These are phyloP conservation scores for Carpinus viminea DNA, from an alignment of 306 rosid species.

Conservation along the genomic window DNA sequence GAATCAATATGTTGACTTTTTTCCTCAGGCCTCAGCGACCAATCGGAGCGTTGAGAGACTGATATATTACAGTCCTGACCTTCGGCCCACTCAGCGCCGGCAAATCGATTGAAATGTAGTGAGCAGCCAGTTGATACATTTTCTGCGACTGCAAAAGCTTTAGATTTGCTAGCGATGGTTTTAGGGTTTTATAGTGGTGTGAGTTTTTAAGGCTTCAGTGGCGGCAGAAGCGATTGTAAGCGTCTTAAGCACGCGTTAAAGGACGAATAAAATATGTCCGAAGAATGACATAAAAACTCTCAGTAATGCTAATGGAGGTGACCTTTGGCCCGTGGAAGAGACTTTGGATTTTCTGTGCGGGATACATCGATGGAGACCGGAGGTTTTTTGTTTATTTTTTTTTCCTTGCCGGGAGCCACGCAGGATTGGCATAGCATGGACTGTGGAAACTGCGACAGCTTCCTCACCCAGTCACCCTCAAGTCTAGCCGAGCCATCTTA, in stretches of 20 bases:
- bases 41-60: background rate
- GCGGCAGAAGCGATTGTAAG: too few species aligned
- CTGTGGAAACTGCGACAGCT: too few species aligned
- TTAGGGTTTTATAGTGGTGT: background rate
- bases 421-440: too few species aligned
- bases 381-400: too few species aligned
- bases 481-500: too few species aligned
- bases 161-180: background rate
- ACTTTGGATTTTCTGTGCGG: too few species aligned
- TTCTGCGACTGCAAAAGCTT: background rate
- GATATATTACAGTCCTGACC: slow-evolving; percentile 23
- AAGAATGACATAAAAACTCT: background rate
- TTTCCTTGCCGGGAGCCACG: too few species aligned
- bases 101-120: slow-evolving; percentile 32
- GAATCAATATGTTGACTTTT: background rate
- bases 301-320: too few species aligned
- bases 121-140: slow-evolving; percentile 49
- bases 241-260: background rate
- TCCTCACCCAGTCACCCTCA: too few species aligned
- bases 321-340: too few species aligned
- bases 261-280: background rate
- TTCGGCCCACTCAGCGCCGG: slow-evolving; percentile 25
- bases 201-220: background rate
- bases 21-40: background rate
- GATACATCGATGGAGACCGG: too few species aligned